These are phyloP conservation scores for Lipomyces starkeyi DNA, from an alignment of 805 yeast species.

Conservation along the genomic window DNA sequence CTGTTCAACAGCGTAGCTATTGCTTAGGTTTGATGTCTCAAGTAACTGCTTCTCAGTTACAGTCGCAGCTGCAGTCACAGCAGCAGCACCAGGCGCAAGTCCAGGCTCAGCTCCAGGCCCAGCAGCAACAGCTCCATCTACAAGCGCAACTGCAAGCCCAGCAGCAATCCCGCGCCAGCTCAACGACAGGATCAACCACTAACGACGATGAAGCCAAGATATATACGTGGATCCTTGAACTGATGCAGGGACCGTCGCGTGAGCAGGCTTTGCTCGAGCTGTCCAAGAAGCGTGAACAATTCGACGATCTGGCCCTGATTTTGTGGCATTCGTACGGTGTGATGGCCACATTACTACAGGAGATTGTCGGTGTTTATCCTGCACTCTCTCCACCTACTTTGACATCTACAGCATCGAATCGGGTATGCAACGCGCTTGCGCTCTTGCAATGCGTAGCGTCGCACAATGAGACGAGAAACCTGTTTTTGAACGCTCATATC, in stretches of 20 bases:
- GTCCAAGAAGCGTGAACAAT: constrained; percentile 93
- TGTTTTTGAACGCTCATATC: constrained; percentile 86
- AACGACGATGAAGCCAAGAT: constrained; percentile 45
- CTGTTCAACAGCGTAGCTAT: not conserved
- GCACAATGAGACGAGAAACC: constrained; percentile 84
- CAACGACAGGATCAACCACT: constrained; percentile 7
- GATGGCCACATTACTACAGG: constrained; percentile 88
- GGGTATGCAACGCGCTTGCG: constrained; percentile 96
- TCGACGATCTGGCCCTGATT: constrained; percentile 89
- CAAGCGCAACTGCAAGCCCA: constrained; percentile 30
- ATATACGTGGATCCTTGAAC: constrained; percentile 86
- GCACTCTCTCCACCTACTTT: constrained; percentile 83
- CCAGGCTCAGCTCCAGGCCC: constrained; percentile 24
- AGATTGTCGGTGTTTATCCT: constrained; percentile 89
- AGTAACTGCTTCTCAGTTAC: constrained; percentile 23
- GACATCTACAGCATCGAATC: constrained; percentile 82
- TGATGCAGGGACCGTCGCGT: constrained; percentile 86
- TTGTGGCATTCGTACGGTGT: constrained; percentile 97
- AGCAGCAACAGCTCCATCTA: constrained; percentile 33
- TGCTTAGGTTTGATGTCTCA: constrained; percentile 22
- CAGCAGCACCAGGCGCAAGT: constrained; percentile 28
- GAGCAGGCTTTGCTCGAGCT: constrained; percentile 91
- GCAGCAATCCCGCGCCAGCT: constrained; percentile 19
- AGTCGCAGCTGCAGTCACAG: constrained; percentile 28
- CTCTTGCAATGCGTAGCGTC: constrained; percentile 96